phyloP scores from a whole-genome alignment of 106 monocot species.

The Hemerocallis citrina region DNA sequence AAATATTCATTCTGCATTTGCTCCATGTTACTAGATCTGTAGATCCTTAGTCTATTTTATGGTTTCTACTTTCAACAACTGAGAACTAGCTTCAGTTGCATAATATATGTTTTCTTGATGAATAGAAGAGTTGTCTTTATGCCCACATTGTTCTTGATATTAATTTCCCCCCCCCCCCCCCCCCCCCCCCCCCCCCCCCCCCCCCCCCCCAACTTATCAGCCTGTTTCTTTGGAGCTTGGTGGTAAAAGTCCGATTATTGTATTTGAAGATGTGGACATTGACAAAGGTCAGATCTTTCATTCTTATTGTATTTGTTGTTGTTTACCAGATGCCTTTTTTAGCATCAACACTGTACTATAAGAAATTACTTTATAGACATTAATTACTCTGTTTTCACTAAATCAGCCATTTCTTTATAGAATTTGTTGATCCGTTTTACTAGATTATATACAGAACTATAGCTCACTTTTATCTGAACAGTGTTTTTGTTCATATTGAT shows the following conservation, averaged over 20 bases:
- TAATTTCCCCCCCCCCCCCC: neutral
- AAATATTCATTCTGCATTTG: neutral
- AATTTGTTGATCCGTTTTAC: neutral
- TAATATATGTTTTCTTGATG: neutral
- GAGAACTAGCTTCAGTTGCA: neutral
- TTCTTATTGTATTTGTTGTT: neutral
- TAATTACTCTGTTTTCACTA: neutral
- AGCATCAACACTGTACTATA: neutral
- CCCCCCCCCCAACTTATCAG: constrained; percentile 20
- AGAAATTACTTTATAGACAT: neutral
- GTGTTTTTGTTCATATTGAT: neutral
- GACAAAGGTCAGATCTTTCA: constrained; percentile 59
- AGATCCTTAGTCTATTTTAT: neutral
- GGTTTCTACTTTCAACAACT: neutral
- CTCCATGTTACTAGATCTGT: neutral
- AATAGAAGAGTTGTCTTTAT: neutral
- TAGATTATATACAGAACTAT: neutral
- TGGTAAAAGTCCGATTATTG: constrained; percentile 96
- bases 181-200: neutral
- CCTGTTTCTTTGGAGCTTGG: constrained; percentile 99
- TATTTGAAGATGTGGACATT: constrained; percentile 97
- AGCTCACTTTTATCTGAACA: neutral
- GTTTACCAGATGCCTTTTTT: neutral
- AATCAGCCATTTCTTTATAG: neutral
- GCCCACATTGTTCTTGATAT: neutral